Evolutionary conservation across 2,329 filamentous ascomycete species (phyloP).

Genomic region (Blastomyces gilchristii): DNA sequence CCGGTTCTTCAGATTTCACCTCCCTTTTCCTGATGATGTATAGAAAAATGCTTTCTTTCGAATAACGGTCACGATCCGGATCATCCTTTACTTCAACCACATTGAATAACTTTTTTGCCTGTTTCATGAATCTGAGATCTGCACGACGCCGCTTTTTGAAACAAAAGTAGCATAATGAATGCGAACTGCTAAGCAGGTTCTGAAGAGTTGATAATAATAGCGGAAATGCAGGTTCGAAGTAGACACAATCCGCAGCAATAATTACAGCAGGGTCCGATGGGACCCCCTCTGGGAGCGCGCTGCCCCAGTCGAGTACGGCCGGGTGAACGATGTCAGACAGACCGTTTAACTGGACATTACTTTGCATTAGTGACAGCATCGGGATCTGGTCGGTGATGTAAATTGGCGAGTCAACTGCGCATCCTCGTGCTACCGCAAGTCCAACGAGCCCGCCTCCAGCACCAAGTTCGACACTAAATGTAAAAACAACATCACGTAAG

Average conservation of each 20-base stretch:
- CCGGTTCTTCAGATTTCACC: not conserved
- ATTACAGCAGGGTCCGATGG: slow-evolving; percentile 60
- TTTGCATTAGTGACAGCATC: slow-evolving; percentile 76
- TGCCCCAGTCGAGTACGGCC: slow-evolving; percentile 68
- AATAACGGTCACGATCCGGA: slow-evolving; percentile 25
- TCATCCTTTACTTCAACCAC: slow-evolving; percentile 55
- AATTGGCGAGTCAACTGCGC: slow-evolving; percentile 47
- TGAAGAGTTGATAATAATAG: slow-evolving; percentile 68
- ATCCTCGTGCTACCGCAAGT: slow-evolving; percentile 49
- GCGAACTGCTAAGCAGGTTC: slow-evolving; percentile 53
- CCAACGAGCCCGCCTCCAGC: slow-evolving; percentile 82
- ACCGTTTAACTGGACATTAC: slow-evolving; percentile 74
- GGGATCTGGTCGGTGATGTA: slow-evolving; percentile 77
- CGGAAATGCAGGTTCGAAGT: slow-evolving; percentile 92
- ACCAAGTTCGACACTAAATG: slow-evolving; percentile 70
- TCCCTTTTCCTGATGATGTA: slow-evolving; percentile 22
- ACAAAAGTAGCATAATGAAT: slow-evolving; percentile 71
- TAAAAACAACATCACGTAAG: slow-evolving; percentile 11
- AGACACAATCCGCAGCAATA: slow-evolving; percentile 92
- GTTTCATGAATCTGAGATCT: slow-evolving; percentile 64
- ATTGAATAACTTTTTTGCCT: slow-evolving; percentile 55
- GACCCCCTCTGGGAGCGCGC: slow-evolving; percentile 31
- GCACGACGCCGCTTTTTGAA: slow-evolving; percentile 87
- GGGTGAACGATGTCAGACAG: slow-evolving; percentile 55
- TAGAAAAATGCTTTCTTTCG: slow-evolving; percentile 32